Percentiles rank a stretch among this genome's conserved stretches.
Evolutionary conservation across 2,329 filamentous ascomycete species (phyloP).

Genomic region (Neoscytalidium dimidiatum): DNA sequence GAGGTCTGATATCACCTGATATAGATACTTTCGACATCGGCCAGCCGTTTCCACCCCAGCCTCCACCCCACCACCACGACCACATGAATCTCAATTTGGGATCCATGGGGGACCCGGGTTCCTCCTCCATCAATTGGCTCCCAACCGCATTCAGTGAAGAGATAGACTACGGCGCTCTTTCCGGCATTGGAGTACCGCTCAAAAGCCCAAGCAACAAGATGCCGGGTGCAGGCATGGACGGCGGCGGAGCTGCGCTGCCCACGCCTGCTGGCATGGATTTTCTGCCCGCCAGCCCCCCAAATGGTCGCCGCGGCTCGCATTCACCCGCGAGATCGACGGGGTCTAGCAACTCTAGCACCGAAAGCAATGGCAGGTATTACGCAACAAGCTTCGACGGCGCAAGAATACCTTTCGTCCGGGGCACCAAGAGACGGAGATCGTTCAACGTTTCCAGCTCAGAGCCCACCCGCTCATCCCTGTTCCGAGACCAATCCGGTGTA

Average conservation of each 20-base stretch:
- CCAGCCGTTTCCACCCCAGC: background rate
- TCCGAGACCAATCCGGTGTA: background rate
- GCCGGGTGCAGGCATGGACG: background rate
- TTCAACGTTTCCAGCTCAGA: background rate
- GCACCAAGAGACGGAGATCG: background rate
- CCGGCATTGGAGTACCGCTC: slow-evolving; percentile 6
- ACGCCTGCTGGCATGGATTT: background rate
- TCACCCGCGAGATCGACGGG: background rate
- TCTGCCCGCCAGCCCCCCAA: background rate
- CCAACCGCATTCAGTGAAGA: slow-evolving; percentile 6
- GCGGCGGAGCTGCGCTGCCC: background rate
- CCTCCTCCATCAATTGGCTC: slow-evolving; percentile 6
- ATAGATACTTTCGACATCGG: slow-evolving; percentile 4
- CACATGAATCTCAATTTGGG: background rate
- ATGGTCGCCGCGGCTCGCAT: background rate
- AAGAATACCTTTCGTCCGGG: slow-evolving; percentile 4
- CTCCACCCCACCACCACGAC: background rate
- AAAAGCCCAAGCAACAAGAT: background rate
- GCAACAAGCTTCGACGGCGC: slow-evolving; percentile 4
- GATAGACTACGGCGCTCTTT: slow-evolving; percentile 7
- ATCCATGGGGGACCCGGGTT: background rate
- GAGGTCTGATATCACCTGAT: background rate
- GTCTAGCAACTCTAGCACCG: background rate
- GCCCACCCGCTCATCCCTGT: background rate
- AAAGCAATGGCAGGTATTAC: background rate